Conservation (phyloP, 306 rosid species). For the Corylus americana region DNA sequence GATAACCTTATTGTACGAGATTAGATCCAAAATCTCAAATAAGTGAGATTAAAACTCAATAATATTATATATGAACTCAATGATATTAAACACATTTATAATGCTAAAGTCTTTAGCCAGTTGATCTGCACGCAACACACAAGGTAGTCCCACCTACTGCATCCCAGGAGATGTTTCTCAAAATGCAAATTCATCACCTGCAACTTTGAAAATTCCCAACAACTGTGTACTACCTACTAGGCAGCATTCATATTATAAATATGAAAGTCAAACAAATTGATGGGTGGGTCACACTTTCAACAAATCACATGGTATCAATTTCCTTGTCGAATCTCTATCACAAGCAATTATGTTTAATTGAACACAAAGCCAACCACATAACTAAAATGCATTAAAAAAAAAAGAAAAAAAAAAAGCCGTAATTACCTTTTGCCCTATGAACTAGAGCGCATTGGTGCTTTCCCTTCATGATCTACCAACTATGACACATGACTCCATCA, state of each 20-base stretch:
- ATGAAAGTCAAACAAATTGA: conserved; percentile 2
- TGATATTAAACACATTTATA: no score
- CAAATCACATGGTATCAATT: background rate
- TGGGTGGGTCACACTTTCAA: background rate
- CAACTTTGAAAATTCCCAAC: background rate
- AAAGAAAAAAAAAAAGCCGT: no score
- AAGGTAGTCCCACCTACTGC: background rate
- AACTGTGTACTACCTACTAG: background rate
- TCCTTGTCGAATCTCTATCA: background rate
- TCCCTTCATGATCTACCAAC: no score
- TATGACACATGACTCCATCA: no score
- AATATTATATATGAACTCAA: no score
- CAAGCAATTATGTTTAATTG: background rate
- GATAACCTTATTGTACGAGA: no score
- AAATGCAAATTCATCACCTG: background rate
- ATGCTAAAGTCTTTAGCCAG: background rate
- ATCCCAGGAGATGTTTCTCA: background rate
- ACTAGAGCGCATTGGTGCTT: no score
- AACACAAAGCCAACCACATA: no score
- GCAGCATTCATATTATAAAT: background rate
- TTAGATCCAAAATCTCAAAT: no score
- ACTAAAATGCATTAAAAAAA: no score
- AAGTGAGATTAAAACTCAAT: no score
- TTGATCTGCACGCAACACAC: background rate
- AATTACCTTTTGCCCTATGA: no score